Base-by-base conservation (phyloP, 441 rosid species). In the Euphorbia corollata region DNA sequence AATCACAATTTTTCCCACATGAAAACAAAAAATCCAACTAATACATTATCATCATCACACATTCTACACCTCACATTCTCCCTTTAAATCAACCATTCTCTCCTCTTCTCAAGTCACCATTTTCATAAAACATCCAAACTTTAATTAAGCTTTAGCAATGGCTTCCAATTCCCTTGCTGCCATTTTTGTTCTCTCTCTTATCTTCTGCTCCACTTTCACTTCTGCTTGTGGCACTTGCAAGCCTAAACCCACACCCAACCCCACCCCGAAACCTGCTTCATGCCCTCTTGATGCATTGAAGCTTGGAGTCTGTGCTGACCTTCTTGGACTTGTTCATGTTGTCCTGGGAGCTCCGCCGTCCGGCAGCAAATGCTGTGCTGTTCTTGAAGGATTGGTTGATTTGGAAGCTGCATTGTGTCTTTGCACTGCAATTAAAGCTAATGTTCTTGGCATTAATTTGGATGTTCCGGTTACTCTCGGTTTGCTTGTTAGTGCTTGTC, bases 341-440 rank as follows among this genome's bases (percentile, higher is more conserved):
- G 59, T 18, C 0, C 34, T 72, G 1, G 86, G 86, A n/a, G 19
- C 67, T 19, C 78, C 84, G 0, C 53, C 81, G 10, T 55, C 83
- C 15, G 71, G 71, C 2, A 73, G 61, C 74, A 43, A 71, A 24
- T 84, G 88, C 67, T 84, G 88, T 51, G 61, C 83, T 8, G 2
- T 84, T 64, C 61, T 84, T 2, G 1, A 32, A 47, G 88, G 85
- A 0, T 36, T 79, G 67, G 81, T 8, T 4, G 79, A 81, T 30
- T 12, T 73, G 50, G 87, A 84, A 50, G 85, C 64, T 56, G 85
- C 84, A 16, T 3, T 67, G 59, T 84, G 87, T 68, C 76, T 84
- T 16, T 84, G 85, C 80, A 80, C 76, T 20, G 84, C 80, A 30
- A 74, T 81, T 47, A 81, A 84, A 75, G 87, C 84, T 22, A 81